Conservation (phyloP, 306 rosid species). For the Trifolium pratense region DNA sequence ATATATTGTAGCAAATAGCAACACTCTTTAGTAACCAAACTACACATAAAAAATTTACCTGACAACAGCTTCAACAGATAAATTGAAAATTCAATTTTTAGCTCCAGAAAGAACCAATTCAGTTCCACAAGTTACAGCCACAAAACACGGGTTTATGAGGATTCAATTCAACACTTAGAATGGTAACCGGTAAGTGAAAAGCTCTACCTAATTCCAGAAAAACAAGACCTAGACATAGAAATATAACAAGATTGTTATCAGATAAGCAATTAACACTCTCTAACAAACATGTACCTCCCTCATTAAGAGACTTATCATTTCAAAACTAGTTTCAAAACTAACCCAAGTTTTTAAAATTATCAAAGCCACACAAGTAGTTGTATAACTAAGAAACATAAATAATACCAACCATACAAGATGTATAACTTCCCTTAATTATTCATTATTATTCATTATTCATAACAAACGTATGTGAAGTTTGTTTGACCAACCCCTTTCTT, state of each 20-base stretch:
- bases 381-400: constrained; percentile 13
- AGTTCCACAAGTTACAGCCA: constrained; percentile 7
- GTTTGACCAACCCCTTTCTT: constrained; percentile 6
- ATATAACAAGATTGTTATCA: constrained; percentile 6
- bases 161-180: not conserved
- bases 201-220: constrained; percentile 7
- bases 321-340: constrained; percentile 25
- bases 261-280: constrained; percentile 3
- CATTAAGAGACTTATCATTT: constrained; percentile 25
- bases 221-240: constrained; percentile 4
- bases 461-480: not conserved
- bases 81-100: constrained; percentile 26
- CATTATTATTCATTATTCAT: not conserved
- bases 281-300: constrained; percentile 11
- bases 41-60: constrained; percentile 26
- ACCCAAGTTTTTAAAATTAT: constrained; percentile 1
- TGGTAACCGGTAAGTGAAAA: constrained; percentile 4
- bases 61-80: not conserved
- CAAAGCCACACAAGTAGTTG: constrained; percentile 10
- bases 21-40: constrained; percentile 12
- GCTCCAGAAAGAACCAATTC: constrained; percentile 17
- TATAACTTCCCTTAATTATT: constrained; percentile 1
- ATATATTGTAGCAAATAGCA: not conserved
- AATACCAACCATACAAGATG: constrained; percentile 29
- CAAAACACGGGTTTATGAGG: not conserved